Base-by-base conservation (phyloP, 1,284 basidiomycete species). In the Cryptococcus wingfieldii region DNA sequence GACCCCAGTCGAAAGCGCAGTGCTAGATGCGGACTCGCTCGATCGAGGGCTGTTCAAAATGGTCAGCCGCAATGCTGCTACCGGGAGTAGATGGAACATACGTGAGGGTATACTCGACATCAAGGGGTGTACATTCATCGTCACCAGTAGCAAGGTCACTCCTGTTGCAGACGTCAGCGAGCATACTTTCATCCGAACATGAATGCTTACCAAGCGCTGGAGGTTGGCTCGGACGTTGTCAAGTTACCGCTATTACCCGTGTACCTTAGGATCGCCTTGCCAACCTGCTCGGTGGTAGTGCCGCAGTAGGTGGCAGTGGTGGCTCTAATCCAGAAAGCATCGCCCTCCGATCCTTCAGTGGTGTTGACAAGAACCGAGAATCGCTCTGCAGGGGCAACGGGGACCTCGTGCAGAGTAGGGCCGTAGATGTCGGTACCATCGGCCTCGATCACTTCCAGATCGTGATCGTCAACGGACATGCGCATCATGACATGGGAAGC, bases 311-410 rank as follows among this genome's bases (percentile, higher is more conserved):
- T 19, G 25, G n/a, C 46, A 12, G 31, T 34, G n/a, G 34, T 31
- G 8, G 65, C 64, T 13, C 75, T 65, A 14, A 77, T 56, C 59
- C 61, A 75, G 58, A 69, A 76, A 7, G 62, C 50, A 34, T 34
- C 31, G 31, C 31, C 31, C 27, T 27, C 39, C 27, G 47, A 27
- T 28, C 71, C 67, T 39, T 67, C 48, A 38, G 63, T 53, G 9
- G 71, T 67, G 47, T 69, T 55, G 43, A 77, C 39, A 27, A 75
- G 51, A 27, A 68, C 65, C 3, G 69, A 72, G 48, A 66, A 67
- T 49, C 75, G 65, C 57, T 76, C 67, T 0, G 65, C 72, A 3
- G 55, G 50, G 9, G 47, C 56, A 5, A 67, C 46, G 6, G 54
- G 44, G 6, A 68, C n/a, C 43, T 71, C 66, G 45, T 65, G 58